These are phyloP conservation scores for Mrakia gelida DNA, from an alignment of 768 basidiomycete species.

Conservation along the genomic window DNA sequence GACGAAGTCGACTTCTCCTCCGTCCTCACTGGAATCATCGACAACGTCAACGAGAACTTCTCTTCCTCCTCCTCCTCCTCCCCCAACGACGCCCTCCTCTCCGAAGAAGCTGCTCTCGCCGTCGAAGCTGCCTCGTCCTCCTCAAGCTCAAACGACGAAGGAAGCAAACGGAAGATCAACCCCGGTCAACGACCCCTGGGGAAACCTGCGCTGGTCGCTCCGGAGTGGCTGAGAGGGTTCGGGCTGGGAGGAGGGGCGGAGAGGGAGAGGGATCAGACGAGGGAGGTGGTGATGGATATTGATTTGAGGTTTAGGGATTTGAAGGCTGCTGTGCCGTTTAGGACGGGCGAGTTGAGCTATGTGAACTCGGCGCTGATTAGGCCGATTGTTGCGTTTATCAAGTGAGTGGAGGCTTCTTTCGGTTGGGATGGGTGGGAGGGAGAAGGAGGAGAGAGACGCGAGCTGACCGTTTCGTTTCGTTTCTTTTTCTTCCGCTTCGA, in stretches of 20 bases:
- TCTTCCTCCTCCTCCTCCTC: background rate
- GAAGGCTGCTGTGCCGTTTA: constrained; percentile 90
- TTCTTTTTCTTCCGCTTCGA: background rate
- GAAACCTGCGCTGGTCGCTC: constrained; percentile 76
- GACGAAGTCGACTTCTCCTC: constrained; percentile 68
- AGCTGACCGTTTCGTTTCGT: constrained; percentile 29
- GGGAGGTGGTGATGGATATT: constrained; percentile 74
- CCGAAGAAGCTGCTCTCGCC: constrained; percentile 32
- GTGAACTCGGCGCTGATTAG: constrained; percentile 87
- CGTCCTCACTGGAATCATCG: constrained; percentile 83
- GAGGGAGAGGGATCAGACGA: constrained; percentile 34
- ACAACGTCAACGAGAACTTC: constrained; percentile 56
- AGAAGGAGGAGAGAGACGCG: background rate
- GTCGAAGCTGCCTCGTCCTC: constrained; percentile 48
- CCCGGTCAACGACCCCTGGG: constrained; percentile 83
- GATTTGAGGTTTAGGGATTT: constrained; percentile 91
- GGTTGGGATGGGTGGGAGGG: background rate
- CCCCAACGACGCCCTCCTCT: background rate
- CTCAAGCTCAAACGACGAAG: constrained; percentile 7
- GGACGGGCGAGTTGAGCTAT: constrained; percentile 80
- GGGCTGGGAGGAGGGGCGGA: constrained; percentile 37
- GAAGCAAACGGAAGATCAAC: constrained; percentile 27
- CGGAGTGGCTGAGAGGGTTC: constrained; percentile 44
- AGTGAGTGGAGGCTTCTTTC: constrained; percentile 53
- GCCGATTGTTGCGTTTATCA: constrained; percentile 98